These are phyloP conservation scores for Dothistroma septosporum DNA, from an alignment of 2,329 filamentous ascomycete species.

Conservation along the genomic window DNA sequence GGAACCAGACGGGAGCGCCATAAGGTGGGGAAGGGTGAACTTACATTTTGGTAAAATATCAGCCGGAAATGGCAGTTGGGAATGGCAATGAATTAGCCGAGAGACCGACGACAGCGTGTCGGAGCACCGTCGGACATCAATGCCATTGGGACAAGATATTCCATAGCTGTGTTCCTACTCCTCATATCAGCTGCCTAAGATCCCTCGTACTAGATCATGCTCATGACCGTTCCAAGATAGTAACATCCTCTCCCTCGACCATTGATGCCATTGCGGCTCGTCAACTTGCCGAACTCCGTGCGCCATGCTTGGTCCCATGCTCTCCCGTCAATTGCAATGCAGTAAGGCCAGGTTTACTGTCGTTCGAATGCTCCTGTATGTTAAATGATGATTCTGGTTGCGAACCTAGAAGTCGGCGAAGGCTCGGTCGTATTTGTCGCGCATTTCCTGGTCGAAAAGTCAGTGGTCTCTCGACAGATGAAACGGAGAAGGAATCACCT, in stretches of 20 bases:
- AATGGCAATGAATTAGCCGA: neutral
- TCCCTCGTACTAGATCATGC: neutral
- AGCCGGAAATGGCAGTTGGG: neutral
- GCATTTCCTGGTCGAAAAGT: conserved; percentile 49
- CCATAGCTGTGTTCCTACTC: neutral
- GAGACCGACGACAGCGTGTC: neutral
- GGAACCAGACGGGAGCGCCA: neutral
- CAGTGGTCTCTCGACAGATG: neutral
- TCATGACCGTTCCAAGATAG: neutral
- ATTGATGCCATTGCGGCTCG: neutral
- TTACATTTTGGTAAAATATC: too few relatives aligned
- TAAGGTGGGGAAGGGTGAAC: neutral
- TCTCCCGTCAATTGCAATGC: conserved; percentile 18
- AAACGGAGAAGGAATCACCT: conserved; percentile 30
- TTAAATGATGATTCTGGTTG: conserved; percentile 5
- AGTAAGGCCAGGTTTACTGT: conserved; percentile 8
- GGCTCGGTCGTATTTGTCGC: conserved; percentile 62
- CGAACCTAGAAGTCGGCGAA: conserved; percentile 64
- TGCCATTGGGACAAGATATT: neutral
- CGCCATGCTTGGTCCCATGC: conserved; percentile 17
- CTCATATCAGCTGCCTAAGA: neutral
- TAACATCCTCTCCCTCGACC: neutral
- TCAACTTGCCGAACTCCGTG: conserved; percentile 11
- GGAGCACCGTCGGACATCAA: neutral
- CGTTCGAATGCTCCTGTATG: conserved; percentile 2